Evolutionary conservation across 352 stramenopile genomes (phyloP).

Genomic region (Phytophthora brassicae): DNA sequence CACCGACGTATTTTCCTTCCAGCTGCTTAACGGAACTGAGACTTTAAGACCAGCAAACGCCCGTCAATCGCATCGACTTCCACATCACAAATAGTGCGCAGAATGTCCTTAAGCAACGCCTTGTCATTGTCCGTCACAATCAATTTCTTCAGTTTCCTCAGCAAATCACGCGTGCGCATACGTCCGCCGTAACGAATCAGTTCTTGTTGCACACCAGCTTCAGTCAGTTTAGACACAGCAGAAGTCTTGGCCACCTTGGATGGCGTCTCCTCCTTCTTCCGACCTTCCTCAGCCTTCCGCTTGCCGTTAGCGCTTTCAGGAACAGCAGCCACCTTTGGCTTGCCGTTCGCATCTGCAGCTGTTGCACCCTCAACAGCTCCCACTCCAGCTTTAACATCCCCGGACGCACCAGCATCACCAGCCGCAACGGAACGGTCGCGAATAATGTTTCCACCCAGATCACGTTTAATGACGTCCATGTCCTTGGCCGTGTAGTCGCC

Average conservation of each 20-base stretch:
- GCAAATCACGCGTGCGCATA: slow-evolving; percentile 77
- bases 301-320: slow-evolving; percentile 42
- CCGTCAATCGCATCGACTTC: slow-evolving; percentile 86
- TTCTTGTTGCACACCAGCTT: slow-evolving; percentile 82
- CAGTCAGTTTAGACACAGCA: slow-evolving; percentile 59
- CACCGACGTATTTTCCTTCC: neutral
- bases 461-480: slow-evolving; percentile 80
- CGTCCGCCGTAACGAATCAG: slow-evolving; percentile 80
- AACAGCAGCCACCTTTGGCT: slow-evolving; percentile 24
- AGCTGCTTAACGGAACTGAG: slow-evolving; percentile 75
- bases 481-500: slow-evolving; percentile 77
- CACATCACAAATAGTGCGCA: slow-evolving; percentile 87
- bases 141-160: slow-evolving; percentile 82
- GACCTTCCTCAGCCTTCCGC: slow-evolving; percentile 47
- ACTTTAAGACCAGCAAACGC: slow-evolving; percentile 81
- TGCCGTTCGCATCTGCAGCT: slow-evolving; percentile 22
- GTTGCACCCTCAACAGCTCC: slow-evolving; percentile 25
- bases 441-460: slow-evolving; percentile 83
- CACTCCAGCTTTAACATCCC: slow-evolving; percentile 33
- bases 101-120: slow-evolving; percentile 83
- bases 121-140: slow-evolving; percentile 82
- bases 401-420: slow-evolving; percentile 14
- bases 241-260: slow-evolving; percentile 42
- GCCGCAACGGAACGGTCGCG: slow-evolving; percentile 45
- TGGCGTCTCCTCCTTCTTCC: slow-evolving; percentile 49